Base-by-base conservation (phyloP, 2,329 filamentous ascomycete species). In the Cercospora janseana region DNA sequence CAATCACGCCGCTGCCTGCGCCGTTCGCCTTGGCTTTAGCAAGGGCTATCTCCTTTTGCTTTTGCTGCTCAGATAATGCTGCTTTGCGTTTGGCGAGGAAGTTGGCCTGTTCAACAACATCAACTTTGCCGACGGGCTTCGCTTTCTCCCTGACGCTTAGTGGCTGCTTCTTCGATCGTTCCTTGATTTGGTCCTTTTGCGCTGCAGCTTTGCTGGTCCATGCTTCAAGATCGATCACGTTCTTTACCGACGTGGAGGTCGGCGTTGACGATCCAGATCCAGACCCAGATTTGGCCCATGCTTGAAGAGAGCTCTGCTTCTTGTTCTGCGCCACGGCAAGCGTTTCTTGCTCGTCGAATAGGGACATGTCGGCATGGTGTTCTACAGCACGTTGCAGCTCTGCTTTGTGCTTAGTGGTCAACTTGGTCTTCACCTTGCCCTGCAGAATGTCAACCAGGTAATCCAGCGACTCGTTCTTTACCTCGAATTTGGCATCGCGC, bases 341-440 rank as follows among this genome's bases (percentile, higher is more conserved):
- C 13, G 49, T 27, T 6, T 64, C 60, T 12, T 55, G 50, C 7
- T 51, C 49, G 10, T 57, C 59, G 10, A 49, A 38, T 15, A 59
- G 9, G 16, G 46, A 50, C n/a, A 66, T 65, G 10, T 72, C 74
- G n/a, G 72, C 58, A 60, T 77, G 71, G 12, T 66, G 75, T 58
- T 85, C 81, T n/a, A 83, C 66, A 13, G 81, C 79, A 45, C 78
- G 71, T 46, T 81, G 76, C 42, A 97, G 75, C 69, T 95, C 88
- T 8, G 91, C 92, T 59, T 91, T 89, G 65, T 97, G 90, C 49
- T 86, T 83, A 27, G 81, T 80, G 9, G 80, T 87, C 59, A 97
- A 72, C 60, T 95, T 95, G 2, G 91, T 95, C 61, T 81, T 85
- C 57, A 85, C 79, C 15, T 77, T 72, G 44, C 53, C 60, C 53